Conservation (phyloP, 768 basidiomycete genomes). For the Boletus rufocinnamomeus region DNA sequence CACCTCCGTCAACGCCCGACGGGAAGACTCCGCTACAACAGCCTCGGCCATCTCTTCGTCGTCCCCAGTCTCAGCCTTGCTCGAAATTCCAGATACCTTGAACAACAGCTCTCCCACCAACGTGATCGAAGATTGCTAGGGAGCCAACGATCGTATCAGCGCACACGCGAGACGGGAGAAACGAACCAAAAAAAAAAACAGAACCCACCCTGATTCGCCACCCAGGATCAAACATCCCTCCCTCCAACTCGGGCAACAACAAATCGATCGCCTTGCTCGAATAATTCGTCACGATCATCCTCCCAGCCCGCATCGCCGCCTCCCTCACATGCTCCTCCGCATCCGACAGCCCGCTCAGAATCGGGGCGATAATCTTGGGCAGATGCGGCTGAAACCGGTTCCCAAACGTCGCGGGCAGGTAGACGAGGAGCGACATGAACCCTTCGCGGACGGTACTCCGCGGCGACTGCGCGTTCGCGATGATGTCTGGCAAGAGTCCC, state of each 20-base stretch:
- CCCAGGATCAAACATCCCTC: slow-evolving; percentile 89
- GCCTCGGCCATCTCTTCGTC: slow-evolving; percentile 69
- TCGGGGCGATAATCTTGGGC: slow-evolving; percentile 90
- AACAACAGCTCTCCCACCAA: slow-evolving; percentile 95
- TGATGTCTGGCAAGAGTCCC: slow-evolving; percentile 89
- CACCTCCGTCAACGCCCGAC: slow-evolving; percentile 85
- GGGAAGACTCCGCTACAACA: slow-evolving; percentile 72
- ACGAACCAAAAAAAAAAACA: neutral
- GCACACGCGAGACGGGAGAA: neutral
- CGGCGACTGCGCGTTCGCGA: slow-evolving; percentile 87
- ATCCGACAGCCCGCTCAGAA: slow-evolving; percentile 89
- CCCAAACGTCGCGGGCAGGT: slow-evolving; percentile 94
- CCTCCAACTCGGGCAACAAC: slow-evolving; percentile 90
- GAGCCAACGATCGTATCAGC: neutral
- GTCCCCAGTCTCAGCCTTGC: slow-evolving; percentile 76
- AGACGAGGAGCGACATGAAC: slow-evolving; percentile 97
- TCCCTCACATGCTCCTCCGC: slow-evolving; percentile 94
- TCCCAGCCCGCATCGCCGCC: slow-evolving; percentile 97
- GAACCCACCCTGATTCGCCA: slow-evolving; percentile 90
- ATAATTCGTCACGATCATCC: slow-evolving; percentile 97
- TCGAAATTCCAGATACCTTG: slow-evolving; percentile 95
- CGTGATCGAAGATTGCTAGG: slow-evolving; percentile 90
- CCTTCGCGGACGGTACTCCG: slow-evolving; percentile 93
- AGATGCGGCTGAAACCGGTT: slow-evolving; percentile 95
- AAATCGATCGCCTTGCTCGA: slow-evolving; percentile 90